Evolutionary conservation across 345 rosid genomes (phyloP).

Genomic region (Euphorbia tirucalli): DNA sequence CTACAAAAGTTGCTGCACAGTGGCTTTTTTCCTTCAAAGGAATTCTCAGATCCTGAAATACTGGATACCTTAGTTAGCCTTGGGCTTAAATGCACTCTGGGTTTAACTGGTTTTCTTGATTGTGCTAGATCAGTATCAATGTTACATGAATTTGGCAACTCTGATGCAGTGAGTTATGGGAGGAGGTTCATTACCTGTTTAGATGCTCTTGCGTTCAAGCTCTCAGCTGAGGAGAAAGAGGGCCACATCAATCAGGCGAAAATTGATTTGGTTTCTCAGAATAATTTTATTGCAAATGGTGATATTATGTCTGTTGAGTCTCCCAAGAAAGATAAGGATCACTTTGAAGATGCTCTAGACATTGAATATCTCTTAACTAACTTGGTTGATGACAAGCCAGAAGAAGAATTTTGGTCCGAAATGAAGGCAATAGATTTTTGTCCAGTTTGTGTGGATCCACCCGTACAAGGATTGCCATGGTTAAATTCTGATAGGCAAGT

Average conservation of each 20-base stretch:
- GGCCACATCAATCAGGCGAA: constrained; percentile 34
- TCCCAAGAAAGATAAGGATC: constrained; percentile 25
- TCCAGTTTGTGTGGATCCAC: constrained; percentile 71
- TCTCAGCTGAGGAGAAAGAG: constrained; percentile 40
- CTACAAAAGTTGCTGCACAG: constrained; percentile 58
- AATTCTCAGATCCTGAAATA: constrained; percentile 65
- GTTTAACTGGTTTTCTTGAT: constrained; percentile 67
- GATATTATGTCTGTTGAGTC: constrained; percentile 30
- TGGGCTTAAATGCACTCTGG: constrained; percentile 70
- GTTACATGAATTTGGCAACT: constrained; percentile 54
- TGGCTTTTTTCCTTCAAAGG: constrained; percentile 77
- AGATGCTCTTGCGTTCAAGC: constrained; percentile 58
- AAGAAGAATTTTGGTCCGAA: constrained; percentile 88
- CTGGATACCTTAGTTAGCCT: constrained; percentile 66
- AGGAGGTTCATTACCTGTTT: constrained; percentile 53
- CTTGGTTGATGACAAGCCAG: constrained; percentile 51
- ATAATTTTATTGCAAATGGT: constrained; percentile 18
- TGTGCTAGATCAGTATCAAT: constrained; percentile 74
- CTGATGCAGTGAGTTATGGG: constrained; percentile 54
- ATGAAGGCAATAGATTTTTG: constrained; percentile 78
- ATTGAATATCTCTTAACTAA: constrained; percentile 42
- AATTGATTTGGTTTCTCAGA: constrained; percentile 21
- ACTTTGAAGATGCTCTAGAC: constrained; percentile 37
- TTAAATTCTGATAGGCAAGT: constrained; percentile 53
- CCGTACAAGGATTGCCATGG: constrained; percentile 80